Base-by-base conservation (phyloP, 805 yeast genomes). In the Pichia rugopelliculosa region DNA sequence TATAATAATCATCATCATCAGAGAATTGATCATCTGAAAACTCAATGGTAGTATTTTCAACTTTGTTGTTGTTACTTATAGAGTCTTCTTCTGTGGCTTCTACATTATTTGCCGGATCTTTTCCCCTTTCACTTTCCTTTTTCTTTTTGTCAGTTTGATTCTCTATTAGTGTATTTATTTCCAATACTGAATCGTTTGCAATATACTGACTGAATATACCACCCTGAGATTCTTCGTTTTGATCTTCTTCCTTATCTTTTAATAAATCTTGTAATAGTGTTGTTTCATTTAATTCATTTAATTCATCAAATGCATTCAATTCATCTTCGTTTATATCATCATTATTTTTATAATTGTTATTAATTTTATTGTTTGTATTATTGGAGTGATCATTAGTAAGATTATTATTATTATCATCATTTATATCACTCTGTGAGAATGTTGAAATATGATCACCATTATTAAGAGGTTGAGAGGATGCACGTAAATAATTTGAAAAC, bases 1-100 rank as follows among this genome's bases (percentile, higher is more conserved):
- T 25, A 20, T 39, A 45, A 22, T 37, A 41, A 11, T 24, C 51
- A 39, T 42, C 50, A 33, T 46, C 53, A 6, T 42, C 42, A 18
- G 47, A 51, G 23, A 52, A 41, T 15, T 47, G 54, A 12, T 52
- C 54, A 2, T 52, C 53, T 12, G 50, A 47, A 13, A 47, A 47
- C 21, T 30, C 36, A 4, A 22, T 25, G 3, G 40, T 21, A 25
- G 37, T 21, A 15, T 43, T 21, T 23, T 36, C 39, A 6, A 22
- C 34, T 30, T 33, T 22, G 42, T 27, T 13, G 17, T 27, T 24
- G 6, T 24, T 6, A 6, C 9, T 24, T 9, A 6, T 9, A 6
- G 25, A 6, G 25, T 24, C 25, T 24, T 24, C 33, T 25, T 36
- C 22, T 39, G 36, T 25, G 15, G 33, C 20, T 37, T 23, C 34